phyloP scores from a whole-genome alignment of 352 stramenopile species.

The Phytophthora fragariaefolia region DNA sequence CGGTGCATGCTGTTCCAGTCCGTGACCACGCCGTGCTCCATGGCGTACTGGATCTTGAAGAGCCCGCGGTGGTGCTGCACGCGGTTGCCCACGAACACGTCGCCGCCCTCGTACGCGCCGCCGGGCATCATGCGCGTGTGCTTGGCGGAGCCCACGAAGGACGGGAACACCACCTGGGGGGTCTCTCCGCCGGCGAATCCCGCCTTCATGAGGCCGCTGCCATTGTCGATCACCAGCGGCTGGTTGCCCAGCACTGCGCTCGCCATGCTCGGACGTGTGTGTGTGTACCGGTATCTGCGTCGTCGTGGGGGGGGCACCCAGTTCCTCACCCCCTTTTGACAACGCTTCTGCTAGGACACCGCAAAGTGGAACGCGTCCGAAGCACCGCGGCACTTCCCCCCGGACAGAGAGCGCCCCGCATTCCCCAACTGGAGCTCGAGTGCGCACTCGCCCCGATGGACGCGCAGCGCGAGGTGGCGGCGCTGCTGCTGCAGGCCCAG shows the following conservation, averaged over 20 bases:
- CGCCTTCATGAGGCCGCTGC: conserved; percentile 83
- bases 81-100: conserved; percentile 81
- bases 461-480: conserved; percentile 51
- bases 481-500: conserved; percentile 62
- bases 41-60: conserved; percentile 86
- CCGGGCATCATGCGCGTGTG: conserved; percentile 87
- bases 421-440: too few species aligned
- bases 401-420: too few species aligned
- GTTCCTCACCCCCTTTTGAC: neutral
- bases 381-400: neutral
- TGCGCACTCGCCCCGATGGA: too few species aligned
- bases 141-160: conserved; percentile 76
- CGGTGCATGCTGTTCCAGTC: conserved; percentile 90
- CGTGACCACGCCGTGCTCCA: conserved; percentile 88
- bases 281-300: neutral
- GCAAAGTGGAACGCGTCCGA: too few species aligned
- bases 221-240: conserved; percentile 90
- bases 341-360: too few species aligned
- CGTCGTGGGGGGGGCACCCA: neutral
- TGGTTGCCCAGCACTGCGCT: conserved; percentile 75
- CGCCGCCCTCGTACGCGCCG: conserved; percentile 77
- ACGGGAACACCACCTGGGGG: conserved; percentile 80
- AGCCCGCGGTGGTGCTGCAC: conserved; percentile 83
- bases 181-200: conserved; percentile 83
- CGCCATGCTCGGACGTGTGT: conserved; percentile 48